Base-by-base conservation (phyloP, 1,139 yeast genomes). In the Geotrichum fermentans region DNA sequence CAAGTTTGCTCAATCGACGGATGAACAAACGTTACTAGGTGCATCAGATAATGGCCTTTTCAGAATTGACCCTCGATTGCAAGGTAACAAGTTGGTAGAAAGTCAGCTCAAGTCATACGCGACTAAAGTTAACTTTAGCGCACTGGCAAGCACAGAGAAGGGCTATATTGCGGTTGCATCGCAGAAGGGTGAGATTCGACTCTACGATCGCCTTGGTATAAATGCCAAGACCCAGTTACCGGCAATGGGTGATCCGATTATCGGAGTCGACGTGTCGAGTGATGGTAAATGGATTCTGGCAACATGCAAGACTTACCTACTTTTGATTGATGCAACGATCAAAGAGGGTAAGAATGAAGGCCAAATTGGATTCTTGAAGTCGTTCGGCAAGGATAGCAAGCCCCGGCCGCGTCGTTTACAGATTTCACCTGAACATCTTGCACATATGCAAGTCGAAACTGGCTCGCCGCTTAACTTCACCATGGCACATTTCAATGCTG, bases 241-340 rank as follows among this genome's bases (percentile, higher is more conserved):
- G 0, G 87, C 95, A 0, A 69, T 88, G 49, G 96, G 96, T 14
- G 94, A 86, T 56, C 71, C 80, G 2, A 78, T 84, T 43, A 68
- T 73, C 43, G 84, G 84, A 26, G 59, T 86, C 28, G 90, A 85
- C 52, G 79, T 78, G 1, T 80, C 95, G 5, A 79, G 83, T 21
- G 94, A 85, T 62, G 96, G 96, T 50, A 73, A 78, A 60, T 88
- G 90, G 86, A 60, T 88, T 38, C 69, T 89, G 55, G 94, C 89
- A 1, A 88, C 96, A 0, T 85, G 92, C 69, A 71, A 74, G 58
- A 77, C 79, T 1, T 85, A 84, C 61, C 67, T 88, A 52, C 69
- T 87, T 51, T 73, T 89, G 44, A 73, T 86, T 55, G 94, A 87
- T 63, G 72, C 80, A 7, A 70, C 73, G 33, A 80, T 84, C 52